phyloP scores from a whole-genome alignment of 1,139 yeast genomes.

The Geotrichum fermentans region DNA sequence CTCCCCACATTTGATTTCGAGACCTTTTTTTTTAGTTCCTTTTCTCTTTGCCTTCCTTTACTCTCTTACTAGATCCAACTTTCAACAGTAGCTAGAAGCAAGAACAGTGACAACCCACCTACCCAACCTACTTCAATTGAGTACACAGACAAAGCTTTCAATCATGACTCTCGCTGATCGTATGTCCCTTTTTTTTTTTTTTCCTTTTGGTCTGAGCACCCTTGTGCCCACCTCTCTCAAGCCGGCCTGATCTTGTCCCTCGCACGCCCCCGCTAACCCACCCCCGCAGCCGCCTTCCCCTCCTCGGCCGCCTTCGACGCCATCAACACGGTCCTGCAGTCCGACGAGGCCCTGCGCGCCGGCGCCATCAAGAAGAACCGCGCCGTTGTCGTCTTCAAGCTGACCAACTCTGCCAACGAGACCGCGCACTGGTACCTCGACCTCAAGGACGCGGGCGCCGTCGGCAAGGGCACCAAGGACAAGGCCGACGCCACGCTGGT shows the following conservation, averaged over 20 bases:
- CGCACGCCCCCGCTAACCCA: no score
- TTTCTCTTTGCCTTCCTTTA: no score
- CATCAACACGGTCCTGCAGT: constrained; percentile 32
- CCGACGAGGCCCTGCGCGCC: constrained; percentile 33
- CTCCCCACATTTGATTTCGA: no score
- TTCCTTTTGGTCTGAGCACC: not conserved
- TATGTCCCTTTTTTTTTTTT: constrained; percentile 13
- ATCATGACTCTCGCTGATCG: constrained; percentile 25
- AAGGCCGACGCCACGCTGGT: constrained; percentile 64
- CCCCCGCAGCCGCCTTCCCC: constrained; percentile 40
- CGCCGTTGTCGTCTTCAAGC: constrained; percentile 61
- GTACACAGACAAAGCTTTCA: not conserved
- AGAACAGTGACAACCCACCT: no score
- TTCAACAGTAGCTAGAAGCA: no score
- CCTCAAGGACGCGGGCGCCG: constrained; percentile 58
- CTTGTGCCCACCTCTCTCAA: no score
- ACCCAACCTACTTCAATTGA: no score
- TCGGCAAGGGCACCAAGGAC: constrained; percentile 43
- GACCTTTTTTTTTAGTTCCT: no score
- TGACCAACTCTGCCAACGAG: constrained; percentile 64
- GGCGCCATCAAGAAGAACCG: constrained; percentile 46
- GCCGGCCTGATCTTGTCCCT: no score
- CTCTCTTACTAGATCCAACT: no score
- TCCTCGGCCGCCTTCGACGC: constrained; percentile 40
- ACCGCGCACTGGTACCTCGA: constrained; percentile 67